Base-by-base conservation (phyloP, 1,284 basidiomycete species). In the Apiotrichum siamense region DNA sequence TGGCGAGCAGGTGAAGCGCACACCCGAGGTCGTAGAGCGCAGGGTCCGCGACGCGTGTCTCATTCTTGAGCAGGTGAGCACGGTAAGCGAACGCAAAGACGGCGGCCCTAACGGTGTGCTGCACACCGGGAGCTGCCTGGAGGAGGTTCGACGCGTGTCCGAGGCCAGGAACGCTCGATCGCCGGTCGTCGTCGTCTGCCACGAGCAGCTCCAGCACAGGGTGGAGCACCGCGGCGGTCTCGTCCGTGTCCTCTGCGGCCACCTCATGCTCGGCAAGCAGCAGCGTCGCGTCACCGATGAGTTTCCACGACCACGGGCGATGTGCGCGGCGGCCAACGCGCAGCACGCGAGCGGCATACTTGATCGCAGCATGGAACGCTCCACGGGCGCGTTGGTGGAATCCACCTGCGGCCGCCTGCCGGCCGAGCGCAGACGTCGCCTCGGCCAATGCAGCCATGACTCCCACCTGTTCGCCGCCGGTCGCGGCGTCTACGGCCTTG, bases 271-370 rank as follows among this genome's bases (percentile, higher is more conserved):
- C 52, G 1, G 85, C 84, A 0, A 93, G 73, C 44, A 80, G 77
- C 60, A 83, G 84, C 3, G 88, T 73, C 1, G 86, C 83, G 70
- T 98, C 94, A 0, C 82, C 87, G 11, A 85, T 78, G 3, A 84
- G 77, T 72, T 97, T 98, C 93, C 94, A 97, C 0, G 81, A 83
- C 21, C 89, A 78, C 4, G 80, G 77, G 31, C 85, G 80, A 72
- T 87, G 85, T 6, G 81, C 83, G 35, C 80, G n/a, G n/a, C n/a
- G 69, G 38, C 80, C 81, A 11, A 76, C 72, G 27, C 77, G 70
- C 45, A 90, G 74, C 2, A 85, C 78, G 32, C 75, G 66, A n/a
- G 83, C 67, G 5, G 83, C 80, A 6, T 81, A 75, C 6, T 66
- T 64, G 44, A 94, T 77, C 1, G 85, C 78, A 11, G 74, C 70